A percentile compares a stretch with the other conserved stretches of the same genome.
phyloP scores from a whole-genome alignment of 2,329 filamentous ascomycete species.

The Hypoxylon sp. region DNA sequence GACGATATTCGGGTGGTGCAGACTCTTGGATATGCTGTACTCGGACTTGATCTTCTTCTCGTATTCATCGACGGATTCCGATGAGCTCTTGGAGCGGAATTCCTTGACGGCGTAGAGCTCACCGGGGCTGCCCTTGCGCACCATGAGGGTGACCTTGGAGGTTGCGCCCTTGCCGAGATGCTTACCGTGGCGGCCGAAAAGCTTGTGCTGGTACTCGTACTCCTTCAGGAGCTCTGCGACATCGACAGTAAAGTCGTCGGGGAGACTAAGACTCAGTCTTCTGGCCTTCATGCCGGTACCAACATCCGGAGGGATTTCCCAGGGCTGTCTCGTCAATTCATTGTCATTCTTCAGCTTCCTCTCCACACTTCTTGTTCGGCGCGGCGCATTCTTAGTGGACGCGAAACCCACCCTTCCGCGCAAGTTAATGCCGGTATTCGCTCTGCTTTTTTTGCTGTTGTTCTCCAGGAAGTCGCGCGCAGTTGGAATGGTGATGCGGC shows the following conservation, averaged over 20 bases:
- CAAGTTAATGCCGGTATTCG: constrained; percentile 59
- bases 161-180: constrained; percentile 83
- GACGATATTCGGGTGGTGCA: constrained; percentile 88
- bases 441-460: constrained; percentile 59
- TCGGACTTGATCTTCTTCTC: constrained; percentile 91
- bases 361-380: constrained; percentile 43
- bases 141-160: constrained; percentile 83
- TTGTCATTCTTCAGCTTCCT: constrained; percentile 41
- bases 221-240: constrained; percentile 73
- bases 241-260: constrained; percentile 77
- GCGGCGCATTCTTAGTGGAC: constrained; percentile 38
- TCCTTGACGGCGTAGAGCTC: constrained; percentile 88
- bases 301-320: constrained; percentile 69
- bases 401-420: constrained; percentile 59
- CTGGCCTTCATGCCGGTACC: constrained; percentile 81
- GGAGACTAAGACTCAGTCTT: constrained; percentile 76
- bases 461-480: constrained; percentile 55
- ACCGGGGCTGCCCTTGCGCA: constrained; percentile 67
- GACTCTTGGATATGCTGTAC: constrained; percentile 84
- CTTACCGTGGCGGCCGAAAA: constrained; percentile 76
- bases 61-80: constrained; percentile 77
- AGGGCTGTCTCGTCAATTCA: constrained; percentile 58
- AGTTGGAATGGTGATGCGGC: constrained; percentile 48
- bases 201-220: constrained; percentile 73
- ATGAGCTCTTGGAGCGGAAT: constrained; percentile 75